Base-by-base conservation (phyloP, 768 basidiomycete genomes). In the Rhodotorula diobovata region DNA sequence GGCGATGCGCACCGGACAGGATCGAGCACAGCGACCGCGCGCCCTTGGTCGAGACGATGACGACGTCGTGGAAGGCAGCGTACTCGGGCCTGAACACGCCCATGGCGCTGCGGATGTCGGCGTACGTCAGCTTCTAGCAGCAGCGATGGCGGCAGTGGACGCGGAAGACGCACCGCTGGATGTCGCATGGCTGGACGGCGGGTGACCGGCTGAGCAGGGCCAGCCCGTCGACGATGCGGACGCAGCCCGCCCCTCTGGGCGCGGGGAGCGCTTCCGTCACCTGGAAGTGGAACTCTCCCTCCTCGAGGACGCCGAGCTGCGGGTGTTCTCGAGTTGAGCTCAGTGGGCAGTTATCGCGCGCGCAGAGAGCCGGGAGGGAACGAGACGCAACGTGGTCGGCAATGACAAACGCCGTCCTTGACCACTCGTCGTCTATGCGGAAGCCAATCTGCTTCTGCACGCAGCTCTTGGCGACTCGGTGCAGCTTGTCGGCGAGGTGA, bases 281-380 rank as follows among this genome's bases (percentile, higher is more conserved):
- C 28, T 73, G 72, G 30, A 55, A 73, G 64, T 66, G 68, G 41
- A 73, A 62, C 51, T 73, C 64, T 21, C 64, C 63, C 23, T 68
- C 63, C 16, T 63, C 28, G 41, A 73, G 67, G 20, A 73, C 39
- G 16, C 72, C 72, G 28, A 68, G 45, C 65, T 67, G 61, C 20
- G 12, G 2, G 48, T n/a, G n/a, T n/a, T n/a, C n/a, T n/a, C n/a
- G n/a, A n/a, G n/a, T n/a, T n/a, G n/a, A n/a, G n/a, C n/a, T n/a
- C n/a, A n/a, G n/a, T n/a, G n/a, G n/a, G n/a, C n/a, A n/a, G n/a
- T 21, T 4, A 32, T 32, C 2, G 4, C 34, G 48, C 25, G 9
- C 25, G 32, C 45, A 12, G 18, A 18, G 45, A 59, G 30, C 28
- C 18, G 41, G n/a, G 53, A 15, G 25, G 28, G 37, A 25, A 9